Evolutionary conservation across 805 yeast genomes (phyloP), one percentile per base, ranked within the genome.

Genomic region (Lipomyces yamadae): DNA sequence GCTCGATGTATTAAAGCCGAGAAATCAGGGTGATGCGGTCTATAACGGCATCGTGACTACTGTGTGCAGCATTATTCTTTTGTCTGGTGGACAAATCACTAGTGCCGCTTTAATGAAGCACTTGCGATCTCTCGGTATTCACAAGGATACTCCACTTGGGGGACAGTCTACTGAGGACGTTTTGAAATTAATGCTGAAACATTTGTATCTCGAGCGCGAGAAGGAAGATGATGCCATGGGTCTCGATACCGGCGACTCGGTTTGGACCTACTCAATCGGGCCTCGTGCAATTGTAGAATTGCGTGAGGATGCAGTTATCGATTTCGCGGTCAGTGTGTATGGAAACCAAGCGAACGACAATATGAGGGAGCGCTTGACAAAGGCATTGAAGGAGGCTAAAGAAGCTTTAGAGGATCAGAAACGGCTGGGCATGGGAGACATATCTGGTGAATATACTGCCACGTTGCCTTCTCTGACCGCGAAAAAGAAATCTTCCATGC

Each of bases 281-380:
- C 71, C 71, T 2, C 65, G 71, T 2, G 71, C 69, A 2, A 66
- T 61, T 35, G 35, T 56, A 24, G 71, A 67, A 42, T 34, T 66
- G n/a, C 24, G 63, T 4, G 65, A 68, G 56, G 48, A 55, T 2
- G 62, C 67, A 3, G 50, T 68, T 18, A 56, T 59, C 2, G 63
- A 62, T 11, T 67, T 68, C 39, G 57, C 63, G 24, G 64, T 61
- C n/a, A 18, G 42, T n/a, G 50, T 63, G 3, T 62, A 65, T 42
- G 70, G 70, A 32, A 42, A n/a, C 11, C 34, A 45, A n/a, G 65
- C 59, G 15, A 30, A 68, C 13, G 61, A 54, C 18, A 61, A 62
- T 10, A 53, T 68, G 33, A 53, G 35, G n/a, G 59, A 56, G 37
- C 62, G 58, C 15, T 60, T 66, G 8, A 13, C 45, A 15, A 57